A percentile compares a stretch with the other conserved stretches of the same genome.
These are phyloP conservation scores for Rehmannia glutinosa DNA, from an alignment of 257 asterid genomes.

Conservation along the genomic window DNA sequence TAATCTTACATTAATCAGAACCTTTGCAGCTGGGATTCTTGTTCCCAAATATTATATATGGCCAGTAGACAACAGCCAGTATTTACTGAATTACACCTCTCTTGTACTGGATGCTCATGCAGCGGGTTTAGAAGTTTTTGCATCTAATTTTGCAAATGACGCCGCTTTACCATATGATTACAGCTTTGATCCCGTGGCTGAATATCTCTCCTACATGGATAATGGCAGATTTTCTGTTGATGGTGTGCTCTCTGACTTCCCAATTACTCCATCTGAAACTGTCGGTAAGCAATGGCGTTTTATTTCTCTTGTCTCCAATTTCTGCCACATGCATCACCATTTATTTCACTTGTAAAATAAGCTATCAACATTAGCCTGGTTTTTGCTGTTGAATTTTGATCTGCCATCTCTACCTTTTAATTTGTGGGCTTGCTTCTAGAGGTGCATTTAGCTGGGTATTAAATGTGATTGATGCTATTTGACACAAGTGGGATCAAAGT, in stretches of 20 bases:
- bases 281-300: constrained; percentile 42
- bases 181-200: constrained; percentile 78
- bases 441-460: no score
- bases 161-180: constrained; percentile 44
- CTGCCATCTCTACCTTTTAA: no score
- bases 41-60: constrained; percentile 76
- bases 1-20: constrained; percentile 62
- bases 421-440: no score
- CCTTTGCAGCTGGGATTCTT: constrained; percentile 79
- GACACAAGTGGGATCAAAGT: no score
- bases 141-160: constrained; percentile 62
- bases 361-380: no score
- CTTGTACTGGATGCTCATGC: constrained; percentile 70
- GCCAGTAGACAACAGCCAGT: constrained; percentile 41
- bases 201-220: constrained; percentile 62
- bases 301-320: no score
- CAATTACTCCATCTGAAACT: constrained; percentile 60
- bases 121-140: constrained; percentile 72
- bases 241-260: constrained; percentile 83
- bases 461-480: no score
- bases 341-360: no score
- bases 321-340: no score
- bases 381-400: no score
- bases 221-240: constrained; percentile 76
- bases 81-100: constrained; percentile 45